A percentile compares a stretch with the other conserved stretches of the same genome.
These are phyloP conservation scores for Phytophthora chlamydospora DNA, from an alignment of 352 stramenopile species.

Conservation along the genomic window DNA sequence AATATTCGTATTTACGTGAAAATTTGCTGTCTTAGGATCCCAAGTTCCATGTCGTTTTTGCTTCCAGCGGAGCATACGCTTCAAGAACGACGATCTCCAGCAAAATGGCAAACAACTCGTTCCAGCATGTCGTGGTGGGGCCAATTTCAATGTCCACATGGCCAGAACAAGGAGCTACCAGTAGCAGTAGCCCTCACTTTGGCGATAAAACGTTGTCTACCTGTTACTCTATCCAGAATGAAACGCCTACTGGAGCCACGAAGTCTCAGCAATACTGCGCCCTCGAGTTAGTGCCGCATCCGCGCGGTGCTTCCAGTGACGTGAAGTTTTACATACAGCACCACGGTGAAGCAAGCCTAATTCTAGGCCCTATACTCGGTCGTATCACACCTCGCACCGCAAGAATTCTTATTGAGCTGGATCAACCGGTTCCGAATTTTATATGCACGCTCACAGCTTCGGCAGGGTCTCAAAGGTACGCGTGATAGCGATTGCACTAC, in stretches of 20 bases:
- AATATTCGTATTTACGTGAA: neutral
- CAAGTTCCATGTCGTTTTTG: slow-evolving; percentile 44
- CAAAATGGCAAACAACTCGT: slow-evolving; percentile 20
- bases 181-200: neutral
- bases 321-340: slow-evolving; percentile 47
- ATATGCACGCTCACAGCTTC: slow-evolving; percentile 48
- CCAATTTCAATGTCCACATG: slow-evolving; percentile 36
- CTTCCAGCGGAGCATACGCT: slow-evolving; percentile 46
- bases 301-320: slow-evolving; percentile 32
- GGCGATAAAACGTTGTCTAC: slow-evolving; percentile 6
- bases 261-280: slow-evolving; percentile 49
- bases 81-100: slow-evolving; percentile 46
- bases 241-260: slow-evolving; percentile 22
- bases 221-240: slow-evolving; percentile 26
- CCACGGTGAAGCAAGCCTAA: slow-evolving; percentile 42
- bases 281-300: slow-evolving; percentile 59
- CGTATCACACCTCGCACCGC: slow-evolving; percentile 56
- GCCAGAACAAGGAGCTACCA: neutral
- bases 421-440: slow-evolving; percentile 43
- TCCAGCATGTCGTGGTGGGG: slow-evolving; percentile 60
- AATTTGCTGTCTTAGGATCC: slow-evolving; percentile 32
- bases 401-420: slow-evolving; percentile 69
- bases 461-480: slow-evolving; percentile 41
- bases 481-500: neutral
- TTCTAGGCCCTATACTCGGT: slow-evolving; percentile 71